Evolutionary conservation across 345 rosid genomes (phyloP), one percentile per base, ranked within the genome.

Genomic region (Populus davidiana): DNA sequence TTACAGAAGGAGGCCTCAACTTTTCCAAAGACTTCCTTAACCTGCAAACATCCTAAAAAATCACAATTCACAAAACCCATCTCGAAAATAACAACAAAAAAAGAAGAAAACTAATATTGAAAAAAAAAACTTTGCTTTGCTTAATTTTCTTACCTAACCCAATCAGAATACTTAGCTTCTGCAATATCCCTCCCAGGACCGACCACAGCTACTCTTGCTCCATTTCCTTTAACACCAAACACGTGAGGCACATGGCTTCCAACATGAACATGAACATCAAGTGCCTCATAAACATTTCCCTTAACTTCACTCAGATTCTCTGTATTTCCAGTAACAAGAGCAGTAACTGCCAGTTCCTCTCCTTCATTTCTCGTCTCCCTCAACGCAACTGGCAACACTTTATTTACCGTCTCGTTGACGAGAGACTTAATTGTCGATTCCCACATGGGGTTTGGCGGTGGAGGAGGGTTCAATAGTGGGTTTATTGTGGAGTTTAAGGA

Each of bases 121-220:
- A 35, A 63, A 21, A 62, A 2, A 59, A 31, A 36, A 13, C 17
- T 54, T 59, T 20, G 9, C 44, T 33, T 35, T 41, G 44, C 44
- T 41, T 41, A 41, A 63, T 35, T 14, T 5, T 33, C 89, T 70
- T 70, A 95, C 97, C 97, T 91, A 67, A 91, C 91, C 99, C 99
- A 92, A 77, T 88, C 90, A 0, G 96, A 93, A 80, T 93, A 90
- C 81, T 93, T 96, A 59, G 98, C 98, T 54, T 83, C 81, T 1
- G 96, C 92, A 69, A 87, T 52, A 61, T 84, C 85, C 85, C 98
- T 85, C 68, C 96, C 94, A 73, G 11, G 79, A 18, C 98, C 98
- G 70, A 89, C 93, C 88, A 93, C 82, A 77, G 98, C 99, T 86
- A 96, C 86, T 67, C 77, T 81, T 1, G 92, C 99, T 27, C 89